Evolutionary conservation across 306 rosid genomes (phyloP).

Genomic region (Lagenaria siceraria): DNA sequence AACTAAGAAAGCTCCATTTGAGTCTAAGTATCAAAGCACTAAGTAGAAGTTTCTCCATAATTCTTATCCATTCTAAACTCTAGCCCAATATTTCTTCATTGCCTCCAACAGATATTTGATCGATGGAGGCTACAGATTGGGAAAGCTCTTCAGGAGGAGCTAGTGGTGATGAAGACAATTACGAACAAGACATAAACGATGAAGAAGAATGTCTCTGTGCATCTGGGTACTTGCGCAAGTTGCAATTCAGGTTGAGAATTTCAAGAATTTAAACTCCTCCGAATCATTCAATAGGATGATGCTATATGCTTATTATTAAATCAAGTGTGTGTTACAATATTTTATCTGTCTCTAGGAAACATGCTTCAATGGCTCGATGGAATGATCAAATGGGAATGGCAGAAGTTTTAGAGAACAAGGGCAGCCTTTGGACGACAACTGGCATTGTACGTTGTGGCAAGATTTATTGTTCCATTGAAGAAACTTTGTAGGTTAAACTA

Average conservation of each 20-base stretch:
- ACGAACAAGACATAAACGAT: constrained; percentile 17
- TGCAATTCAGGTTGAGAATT: constrained; percentile 42
- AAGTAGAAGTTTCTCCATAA: too few relatives aligned
- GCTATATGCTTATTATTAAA: neutral
- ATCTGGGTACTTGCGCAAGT: constrained; percentile 33
- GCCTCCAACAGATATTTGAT: neutral
- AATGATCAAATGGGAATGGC: constrained; percentile 51
- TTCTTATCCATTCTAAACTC: too few relatives aligned
- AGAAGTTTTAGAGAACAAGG: constrained; percentile 46
- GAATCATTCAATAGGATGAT: neutral
- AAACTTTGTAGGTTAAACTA: constrained; percentile 52
- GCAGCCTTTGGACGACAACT: constrained; percentile 56
- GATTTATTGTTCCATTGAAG: constrained; percentile 58
- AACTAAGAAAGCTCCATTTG: too few relatives aligned
- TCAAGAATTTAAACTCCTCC: neutral
- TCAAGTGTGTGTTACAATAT: neutral
- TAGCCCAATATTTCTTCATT: too few relatives aligned
- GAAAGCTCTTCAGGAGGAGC: constrained; percentile 22
- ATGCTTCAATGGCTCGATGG: constrained; percentile 47
- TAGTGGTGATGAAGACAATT: constrained; percentile 19
- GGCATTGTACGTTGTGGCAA: constrained; percentile 49
- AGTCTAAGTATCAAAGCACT: too few relatives aligned
- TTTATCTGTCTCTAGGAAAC: constrained; percentile 22
- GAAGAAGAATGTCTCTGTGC: constrained; percentile 29
- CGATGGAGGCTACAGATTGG: constrained; percentile 21